A percentile compares a stretch with the other conserved stretches of the same genome.
phyloP scores from a whole-genome alignment of 2,329 filamentous ascomycete species.

The Aspergillus brunneoviolaceus region DNA sequence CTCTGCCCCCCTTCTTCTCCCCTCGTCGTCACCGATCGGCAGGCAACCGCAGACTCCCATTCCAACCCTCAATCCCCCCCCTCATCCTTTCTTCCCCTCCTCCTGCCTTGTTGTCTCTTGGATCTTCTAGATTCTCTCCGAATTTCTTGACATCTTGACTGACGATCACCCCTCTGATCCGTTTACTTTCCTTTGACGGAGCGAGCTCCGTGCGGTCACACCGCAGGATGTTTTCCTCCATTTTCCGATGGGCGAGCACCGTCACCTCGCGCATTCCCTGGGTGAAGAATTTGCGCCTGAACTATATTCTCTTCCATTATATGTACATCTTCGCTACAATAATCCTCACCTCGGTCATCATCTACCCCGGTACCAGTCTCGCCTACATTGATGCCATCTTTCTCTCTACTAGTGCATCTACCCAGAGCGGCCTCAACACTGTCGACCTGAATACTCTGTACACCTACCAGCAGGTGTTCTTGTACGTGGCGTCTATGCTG shows the following conservation, averaged over 20 bases:
- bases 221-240: conserved; percentile 31
- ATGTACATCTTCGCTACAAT: conserved; percentile 75
- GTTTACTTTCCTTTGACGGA: not conserved
- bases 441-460: conserved; percentile 63
- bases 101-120: not conserved
- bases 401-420: conserved; percentile 80
- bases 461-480: conserved; percentile 70
- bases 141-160: not conserved
- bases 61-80: not conserved
- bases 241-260: conserved; percentile 20
- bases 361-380: conserved; percentile 67
- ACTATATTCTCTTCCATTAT: conserved; percentile 55
- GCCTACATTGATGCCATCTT: conserved; percentile 85
- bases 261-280: conserved; percentile 39
- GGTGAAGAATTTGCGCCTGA: conserved; percentile 39
- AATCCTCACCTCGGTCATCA: conserved; percentile 71
- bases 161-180: not conserved
- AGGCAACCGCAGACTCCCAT: not conserved
- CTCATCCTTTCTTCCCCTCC: not conserved
- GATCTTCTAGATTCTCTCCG: not conserved
- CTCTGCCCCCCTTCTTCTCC: not conserved
- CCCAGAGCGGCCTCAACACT: conserved; percentile 91
- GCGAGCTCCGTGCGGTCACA: conserved; percentile 9
- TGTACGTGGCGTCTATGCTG: conserved; percentile 70
- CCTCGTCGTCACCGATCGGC: conserved; percentile 1